phyloP scores from a whole-genome alignment of 2,329 filamentous ascomycete genomes.

The Trichoderma sp. region DNA sequence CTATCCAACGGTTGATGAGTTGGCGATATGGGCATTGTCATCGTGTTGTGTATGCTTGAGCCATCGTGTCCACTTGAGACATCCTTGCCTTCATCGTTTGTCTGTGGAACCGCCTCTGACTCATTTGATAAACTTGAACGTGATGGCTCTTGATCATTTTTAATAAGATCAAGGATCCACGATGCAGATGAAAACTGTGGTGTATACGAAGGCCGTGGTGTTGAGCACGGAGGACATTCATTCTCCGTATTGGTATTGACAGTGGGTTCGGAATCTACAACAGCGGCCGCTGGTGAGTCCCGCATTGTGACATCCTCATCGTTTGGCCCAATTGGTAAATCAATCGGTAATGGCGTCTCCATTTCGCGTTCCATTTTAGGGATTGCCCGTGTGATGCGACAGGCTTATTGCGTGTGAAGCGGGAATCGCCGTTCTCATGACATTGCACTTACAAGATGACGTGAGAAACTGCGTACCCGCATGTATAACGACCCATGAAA shows the following conservation, averaged over 20 bases:
- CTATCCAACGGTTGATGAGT: not conserved
- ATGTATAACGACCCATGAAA: not conserved
- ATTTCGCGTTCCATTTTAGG: not conserved
- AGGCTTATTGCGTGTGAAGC: constrained; percentile 7
- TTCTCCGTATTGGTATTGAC: not conserved
- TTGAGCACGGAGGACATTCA: not conserved
- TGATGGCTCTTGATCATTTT: constrained; percentile 6
- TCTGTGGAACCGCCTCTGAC: not conserved
- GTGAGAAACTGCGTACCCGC: not conserved
- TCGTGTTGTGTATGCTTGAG: constrained; percentile 8
- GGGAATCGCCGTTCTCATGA: not conserved
- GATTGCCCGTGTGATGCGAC: not conserved
- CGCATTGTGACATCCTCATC: not conserved
- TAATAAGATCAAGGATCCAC: constrained; percentile 32
- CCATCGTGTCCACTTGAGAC: not conserved
- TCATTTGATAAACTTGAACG: not conserved
- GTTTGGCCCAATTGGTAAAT: not conserved
- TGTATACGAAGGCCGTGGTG: constrained; percentile 26
- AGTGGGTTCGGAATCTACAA: not conserved
- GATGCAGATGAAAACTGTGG: constrained; percentile 33
- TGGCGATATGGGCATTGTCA: constrained; percentile 16
- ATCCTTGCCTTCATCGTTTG: not conserved
- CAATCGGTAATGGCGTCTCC: not conserved
- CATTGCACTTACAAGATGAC: not conserved
- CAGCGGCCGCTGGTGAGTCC: not conserved